A percentile compares a stretch with the other conserved stretches of the same genome.
Evolutionary conservation across 2,329 filamentous ascomycete species (phyloP).

Genomic region (Beauveria caledonica): DNA sequence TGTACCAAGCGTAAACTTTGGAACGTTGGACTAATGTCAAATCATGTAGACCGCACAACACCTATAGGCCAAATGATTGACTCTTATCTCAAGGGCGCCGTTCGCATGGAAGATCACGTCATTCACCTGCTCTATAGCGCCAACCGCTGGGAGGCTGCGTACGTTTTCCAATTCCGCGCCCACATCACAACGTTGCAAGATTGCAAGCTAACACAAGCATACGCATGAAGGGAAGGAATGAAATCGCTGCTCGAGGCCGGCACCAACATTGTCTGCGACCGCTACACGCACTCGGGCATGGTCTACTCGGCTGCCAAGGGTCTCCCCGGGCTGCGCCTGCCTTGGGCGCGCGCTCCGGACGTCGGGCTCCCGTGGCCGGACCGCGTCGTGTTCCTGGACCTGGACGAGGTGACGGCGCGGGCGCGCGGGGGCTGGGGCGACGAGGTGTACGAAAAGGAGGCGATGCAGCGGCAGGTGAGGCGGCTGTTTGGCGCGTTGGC

Average conservation of each 20-base stretch:
- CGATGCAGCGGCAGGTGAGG: slow-evolving; percentile 74
- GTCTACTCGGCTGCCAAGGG: slow-evolving; percentile 88
- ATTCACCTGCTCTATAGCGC: slow-evolving; percentile 88
- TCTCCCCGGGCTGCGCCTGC: slow-evolving; percentile 58
- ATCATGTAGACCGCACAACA: slow-evolving; percentile 61
- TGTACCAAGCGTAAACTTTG: neutral
- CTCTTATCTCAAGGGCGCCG: slow-evolving; percentile 63
- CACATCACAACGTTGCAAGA: neutral
- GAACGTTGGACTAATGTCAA: neutral
- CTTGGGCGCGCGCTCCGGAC: slow-evolving; percentile 80
- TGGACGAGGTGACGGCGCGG: slow-evolving; percentile 64
- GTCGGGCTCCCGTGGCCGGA: slow-evolving; percentile 82
- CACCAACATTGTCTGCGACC: slow-evolving; percentile 73
- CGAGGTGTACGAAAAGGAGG: slow-evolving; percentile 79
- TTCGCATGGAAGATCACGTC: slow-evolving; percentile 74
- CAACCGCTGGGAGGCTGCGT: slow-evolving; percentile 75
- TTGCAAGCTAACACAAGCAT: neutral
- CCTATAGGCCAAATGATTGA: slow-evolving; percentile 84
- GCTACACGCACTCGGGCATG: slow-evolving; percentile 91
- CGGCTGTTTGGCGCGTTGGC: slow-evolving; percentile 59
- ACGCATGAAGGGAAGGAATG: slow-evolving; percentile 38
- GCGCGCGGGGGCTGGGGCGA: slow-evolving; percentile 77
- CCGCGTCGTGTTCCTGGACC: slow-evolving; percentile 76
- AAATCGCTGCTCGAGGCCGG: slow-evolving; percentile 51
- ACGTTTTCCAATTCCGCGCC: slow-evolving; percentile 21